phyloP scores from a whole-genome alignment of 148 eudicot species.

The Rhododendron mucronatum region DNA sequence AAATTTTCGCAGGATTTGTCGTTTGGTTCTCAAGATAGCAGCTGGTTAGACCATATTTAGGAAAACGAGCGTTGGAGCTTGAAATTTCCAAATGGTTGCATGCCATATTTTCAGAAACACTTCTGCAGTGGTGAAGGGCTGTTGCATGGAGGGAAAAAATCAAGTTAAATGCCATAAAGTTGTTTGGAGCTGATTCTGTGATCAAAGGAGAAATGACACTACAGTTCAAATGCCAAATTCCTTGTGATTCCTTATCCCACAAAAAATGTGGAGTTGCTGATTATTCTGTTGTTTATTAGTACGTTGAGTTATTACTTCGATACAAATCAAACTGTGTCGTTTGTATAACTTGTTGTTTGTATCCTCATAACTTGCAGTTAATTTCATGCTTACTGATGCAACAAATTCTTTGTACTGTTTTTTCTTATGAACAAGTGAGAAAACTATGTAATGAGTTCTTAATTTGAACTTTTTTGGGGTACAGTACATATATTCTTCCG shows the following conservation, averaged over 20 bases:
- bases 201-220: neutral
- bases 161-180: neutral
- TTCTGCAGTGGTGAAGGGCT: constrained; percentile 1
- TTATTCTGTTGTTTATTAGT: neutral
- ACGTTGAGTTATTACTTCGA: neutral
- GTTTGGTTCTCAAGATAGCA: constrained; percentile 73
- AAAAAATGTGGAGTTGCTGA: neutral
- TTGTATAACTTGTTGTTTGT: neutral
- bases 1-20: constrained; percentile 50
- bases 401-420: neutral
- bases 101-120: neutral
- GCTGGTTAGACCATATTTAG: constrained; percentile 48
- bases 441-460: neutral
- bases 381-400: neutral
- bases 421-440: neutral
- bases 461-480: neutral
- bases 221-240: neutral
- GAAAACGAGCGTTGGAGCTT: neutral
- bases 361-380: neutral
- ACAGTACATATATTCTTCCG: neutral
- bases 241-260: neutral
- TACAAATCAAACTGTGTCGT: neutral
- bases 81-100: neutral
- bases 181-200: neutral
- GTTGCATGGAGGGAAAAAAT: neutral